These are phyloP conservation scores for Lasiodiplodia hormozganensis DNA, from an alignment of 2,329 filamentous ascomycete genomes.

Conservation along the genomic window DNA sequence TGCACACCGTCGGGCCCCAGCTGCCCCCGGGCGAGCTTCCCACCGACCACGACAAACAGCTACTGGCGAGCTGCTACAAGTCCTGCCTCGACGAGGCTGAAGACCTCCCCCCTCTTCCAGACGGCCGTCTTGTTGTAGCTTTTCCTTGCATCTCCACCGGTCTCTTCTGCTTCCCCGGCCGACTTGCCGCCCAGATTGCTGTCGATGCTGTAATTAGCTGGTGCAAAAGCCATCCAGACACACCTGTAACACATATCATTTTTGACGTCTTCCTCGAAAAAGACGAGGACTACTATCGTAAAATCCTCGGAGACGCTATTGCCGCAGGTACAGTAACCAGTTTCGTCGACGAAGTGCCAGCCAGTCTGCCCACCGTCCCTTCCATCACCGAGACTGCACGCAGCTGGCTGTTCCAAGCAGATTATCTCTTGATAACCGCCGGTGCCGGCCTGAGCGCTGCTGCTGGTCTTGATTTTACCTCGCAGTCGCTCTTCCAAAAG, in stretches of 20 bases:
- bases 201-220: slow-evolving; percentile 39
- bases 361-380: neutral
- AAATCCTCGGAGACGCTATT: slow-evolving; percentile 29
- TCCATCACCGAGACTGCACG: slow-evolving; percentile 7
- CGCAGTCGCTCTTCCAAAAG: slow-evolving; percentile 38
- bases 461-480: slow-evolving; percentile 45
- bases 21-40: slow-evolving; percentile 36
- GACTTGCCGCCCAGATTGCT: slow-evolving; percentile 40
- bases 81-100: slow-evolving; percentile 42
- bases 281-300: slow-evolving; percentile 36
- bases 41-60: slow-evolving; percentile 32
- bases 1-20: slow-evolving; percentile 47
- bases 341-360: neutral
- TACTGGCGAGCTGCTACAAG: slow-evolving; percentile 41
- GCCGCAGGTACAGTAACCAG: neutral
- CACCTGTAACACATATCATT: slow-evolving; percentile 40
- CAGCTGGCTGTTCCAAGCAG: slow-evolving; percentile 38
- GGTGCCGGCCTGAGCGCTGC: slow-evolving; percentile 47
- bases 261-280: slow-evolving; percentile 44
- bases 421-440: slow-evolving; percentile 41
- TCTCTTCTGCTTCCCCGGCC: slow-evolving; percentile 44
- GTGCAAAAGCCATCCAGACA: slow-evolving; percentile 37
- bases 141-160: slow-evolving; percentile 48
- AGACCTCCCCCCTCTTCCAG: slow-evolving; percentile 33
- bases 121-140: slow-evolving; percentile 40